Evolutionary conservation across 2,329 filamentous ascomycete genomes (phyloP), one percentile per base, ranked within the genome.

Genomic region (Colletotrichum truncatum): DNA sequence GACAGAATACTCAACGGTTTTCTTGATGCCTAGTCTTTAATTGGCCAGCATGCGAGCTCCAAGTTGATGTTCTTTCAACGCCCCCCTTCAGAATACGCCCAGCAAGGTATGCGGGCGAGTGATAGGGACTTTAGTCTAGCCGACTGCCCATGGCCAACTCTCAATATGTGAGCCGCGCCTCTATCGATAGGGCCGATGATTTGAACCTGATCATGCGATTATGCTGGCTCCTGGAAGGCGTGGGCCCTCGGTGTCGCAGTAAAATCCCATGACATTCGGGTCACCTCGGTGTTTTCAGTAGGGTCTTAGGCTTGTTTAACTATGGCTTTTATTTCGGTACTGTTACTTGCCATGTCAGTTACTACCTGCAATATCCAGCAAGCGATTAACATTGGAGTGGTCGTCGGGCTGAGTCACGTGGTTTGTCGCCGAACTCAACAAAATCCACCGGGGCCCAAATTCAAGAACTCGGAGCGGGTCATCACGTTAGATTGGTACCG

Each of bases 21-120:
- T 28, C 36, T 21, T 12, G 16, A n/a, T 41, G 10, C 10, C 32
- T 51, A 36, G 41, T n/a, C 14, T 25, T 23, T 41, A 6, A 66
- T 63, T 66, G 63, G 63, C 30, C 21, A 9, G 7, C 28, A 55
- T 45, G 63, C 63, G 63, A 66, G 51, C 32, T 61, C 16, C 28
- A 49, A 45, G 32, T 43, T 26, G 16, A 49, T 30, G 45, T 49
- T 55, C 57, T 53, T 51, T 51, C 26, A 28, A 63, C 34, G 36
- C 41, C 56, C 36, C 30, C 48, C 16, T 18, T 14, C 23, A n/a
- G n/a, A n/a, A n/a, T 3, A 23, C 16, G 18, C 12, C 18, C 18
- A 26, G 10, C 18, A 45, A 25, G 39, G 14, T 26, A 26, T 36
- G 32, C 26, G 16, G 16, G n/a, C n/a, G 14, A 23, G n/a, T 12